phyloP scores from a whole-genome alignment of 192 early-diverging fungal species.

The Dispira parvispora region DNA sequence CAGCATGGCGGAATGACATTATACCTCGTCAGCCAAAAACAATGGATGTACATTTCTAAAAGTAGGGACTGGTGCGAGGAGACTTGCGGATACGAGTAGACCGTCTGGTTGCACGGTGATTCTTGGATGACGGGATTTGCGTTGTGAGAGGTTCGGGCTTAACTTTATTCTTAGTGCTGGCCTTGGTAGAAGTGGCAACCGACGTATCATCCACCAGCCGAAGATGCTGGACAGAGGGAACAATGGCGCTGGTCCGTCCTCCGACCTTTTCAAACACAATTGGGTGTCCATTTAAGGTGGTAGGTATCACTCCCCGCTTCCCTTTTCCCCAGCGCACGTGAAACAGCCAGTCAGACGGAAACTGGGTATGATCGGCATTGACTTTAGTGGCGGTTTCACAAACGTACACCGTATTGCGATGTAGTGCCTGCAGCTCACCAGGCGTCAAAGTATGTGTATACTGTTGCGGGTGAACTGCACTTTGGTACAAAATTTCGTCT shows the following conservation, averaged over 20 bases:
- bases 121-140: too few species aligned
- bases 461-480: conserved; percentile 50
- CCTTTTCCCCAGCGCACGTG: conserved; percentile 59
- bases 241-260: conserved; percentile 45
- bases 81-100: too few species aligned
- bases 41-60: too few species aligned
- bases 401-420: conserved; percentile 29
- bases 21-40: too few species aligned
- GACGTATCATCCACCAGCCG: conserved; percentile 6
- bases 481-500: conserved; percentile 64
- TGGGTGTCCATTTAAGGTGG: conserved; percentile 33
- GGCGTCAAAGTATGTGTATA: conserved; percentile 26
- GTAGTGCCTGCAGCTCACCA: conserved; percentile 26
- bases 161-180: too few species aligned
- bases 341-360: conserved; percentile 64
- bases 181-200: too few species aligned
- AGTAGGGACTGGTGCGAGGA: too few species aligned
- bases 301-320: conserved; percentile 19
- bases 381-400: conserved; percentile 33
- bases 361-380: conserved; percentile 47
- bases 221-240: conserved; percentile 37
- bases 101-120: too few species aligned
- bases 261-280: conserved; percentile 55
- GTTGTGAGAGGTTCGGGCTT: too few species aligned
- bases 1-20: too few species aligned